Evolutionary conservation across 306 rosid genomes (phyloP).

Genomic region (Lablab purpureus): DNA sequence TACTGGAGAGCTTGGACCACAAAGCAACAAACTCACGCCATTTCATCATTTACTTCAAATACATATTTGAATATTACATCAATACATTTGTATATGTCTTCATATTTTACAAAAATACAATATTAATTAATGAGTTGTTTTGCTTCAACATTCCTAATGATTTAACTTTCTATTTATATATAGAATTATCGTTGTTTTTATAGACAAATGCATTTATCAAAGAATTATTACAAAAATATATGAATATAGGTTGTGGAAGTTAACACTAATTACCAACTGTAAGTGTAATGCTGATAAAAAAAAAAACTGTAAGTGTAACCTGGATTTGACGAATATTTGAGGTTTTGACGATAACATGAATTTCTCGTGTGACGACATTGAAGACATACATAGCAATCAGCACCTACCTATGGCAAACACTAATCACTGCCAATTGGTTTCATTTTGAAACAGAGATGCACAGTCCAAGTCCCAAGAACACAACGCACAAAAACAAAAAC

Average conservation of each 20-base stretch:
- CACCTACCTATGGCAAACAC: constrained; percentile 13
- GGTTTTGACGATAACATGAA: too few relatives aligned
- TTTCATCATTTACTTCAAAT: neutral
- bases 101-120: neutral
- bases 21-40: neutral
- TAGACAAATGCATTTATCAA: too few relatives aligned
- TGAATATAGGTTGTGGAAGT: too few relatives aligned
- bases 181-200: neutral
- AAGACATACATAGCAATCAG: neutral
- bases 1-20: neutral
- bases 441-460: neutral
- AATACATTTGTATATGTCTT: neutral
- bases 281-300: too few relatives aligned
- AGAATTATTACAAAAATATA: too few relatives aligned
- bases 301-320: too few relatives aligned
- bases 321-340: too few relatives aligned
- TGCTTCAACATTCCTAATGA: neutral
- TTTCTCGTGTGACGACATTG: constrained; percentile 15
- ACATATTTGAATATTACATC: neutral
- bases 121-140: neutral
- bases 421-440: constrained; percentile 25
- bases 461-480: neutral
- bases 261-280: too few relatives aligned
- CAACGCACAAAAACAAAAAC: neutral
- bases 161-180: neutral